Evolutionary conservation across 768 basidiomycete species (phyloP).

Genomic region (Rhizopogon vesiculosus): DNA sequence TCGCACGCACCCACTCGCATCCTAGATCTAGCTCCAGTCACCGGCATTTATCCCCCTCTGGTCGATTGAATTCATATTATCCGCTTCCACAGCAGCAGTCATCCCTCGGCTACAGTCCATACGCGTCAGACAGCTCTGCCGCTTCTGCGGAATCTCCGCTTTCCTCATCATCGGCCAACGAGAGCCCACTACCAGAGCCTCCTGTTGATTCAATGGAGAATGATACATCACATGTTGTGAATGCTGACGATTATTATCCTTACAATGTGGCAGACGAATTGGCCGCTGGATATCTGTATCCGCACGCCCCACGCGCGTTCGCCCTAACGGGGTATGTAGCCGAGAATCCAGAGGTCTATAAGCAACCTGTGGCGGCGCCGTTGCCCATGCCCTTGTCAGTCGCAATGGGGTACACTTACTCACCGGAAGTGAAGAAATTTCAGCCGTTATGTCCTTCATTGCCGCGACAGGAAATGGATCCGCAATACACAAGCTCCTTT

Average conservation of each 20-base stretch:
- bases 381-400: slow-evolving; percentile 26
- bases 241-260: slow-evolving; percentile 24
- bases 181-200: slow-evolving; percentile 35
- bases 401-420: slow-evolving; percentile 28
- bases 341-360: slow-evolving; percentile 23
- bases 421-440: slow-evolving; percentile 28
- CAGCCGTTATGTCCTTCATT: slow-evolving; percentile 30
- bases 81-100: slow-evolving; percentile 11
- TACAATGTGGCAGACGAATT: slow-evolving; percentile 22
- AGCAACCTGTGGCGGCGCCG: slow-evolving; percentile 28
- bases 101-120: slow-evolving; percentile 27
- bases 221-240: slow-evolving; percentile 21
- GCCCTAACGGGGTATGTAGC: slow-evolving; percentile 18
- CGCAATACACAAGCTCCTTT: slow-evolving; percentile 14
- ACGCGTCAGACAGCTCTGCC: slow-evolving; percentile 32
- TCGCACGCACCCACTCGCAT: slow-evolving; percentile 13
- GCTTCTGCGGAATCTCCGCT: slow-evolving; percentile 34
- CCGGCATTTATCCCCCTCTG: slow-evolving; percentile 16
- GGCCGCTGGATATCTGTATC: slow-evolving; percentile 17
- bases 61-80: slow-evolving; percentile 16
- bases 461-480: slow-evolving; percentile 23
- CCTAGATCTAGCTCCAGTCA: slow-evolving; percentile 10
- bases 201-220: slow-evolving; percentile 29
- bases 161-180: slow-evolving; percentile 35
- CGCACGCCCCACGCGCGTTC: slow-evolving; percentile 17